Base-by-base conservation (phyloP, 75 land plant species). In the Picea sitchensis region DNA sequence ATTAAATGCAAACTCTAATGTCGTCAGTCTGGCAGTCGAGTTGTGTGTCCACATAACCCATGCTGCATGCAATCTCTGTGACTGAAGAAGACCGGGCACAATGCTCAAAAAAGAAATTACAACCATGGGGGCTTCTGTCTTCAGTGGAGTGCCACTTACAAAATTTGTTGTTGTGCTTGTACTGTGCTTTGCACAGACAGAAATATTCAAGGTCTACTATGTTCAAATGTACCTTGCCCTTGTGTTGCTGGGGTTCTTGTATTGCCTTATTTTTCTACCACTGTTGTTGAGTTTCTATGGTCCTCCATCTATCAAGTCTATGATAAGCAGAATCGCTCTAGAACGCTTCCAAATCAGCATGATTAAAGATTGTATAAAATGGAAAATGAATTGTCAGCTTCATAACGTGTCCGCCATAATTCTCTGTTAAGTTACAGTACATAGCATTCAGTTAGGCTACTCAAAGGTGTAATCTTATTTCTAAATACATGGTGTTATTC, bases 131-230 rank as follows among this genome's bases (percentile, higher is more conserved):
- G 95, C 99, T 65, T 96, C 97, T 78, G 95, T 94, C 1, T 92
- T 96, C 88, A 96, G 97, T 89, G 97, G 99, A 59, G 41, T 96
- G 73, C 94, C 97, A 44, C 82, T 96, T n/a, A 96, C 97, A 18
- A 96, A 96, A 80, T 86, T 94, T 18, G 91, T 95, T 23, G 99
- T 97, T 23, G 99, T 96, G 12, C 74, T 96, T 63, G 99, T 96
- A 61, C 91, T 96, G 12, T 82, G 86, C 71, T 96, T 96, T 82
- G 88, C 99, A 51, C 90, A 77, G 78, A 91, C 95, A 23, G 90
- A 94, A 90, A 86, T 96, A 73, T 94, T 96, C 84, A 97, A 92
- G 95, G 99, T 94, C 51, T 96, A 96, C 79, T 96, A 94, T 79
- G 94, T 96, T 80, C 89, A 93, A 81, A 94, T 96, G 97, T 96